Evolutionary conservation across 805 yeast genomes (phyloP).

Genomic region (Zygotorulaspora chibaensis): DNA sequence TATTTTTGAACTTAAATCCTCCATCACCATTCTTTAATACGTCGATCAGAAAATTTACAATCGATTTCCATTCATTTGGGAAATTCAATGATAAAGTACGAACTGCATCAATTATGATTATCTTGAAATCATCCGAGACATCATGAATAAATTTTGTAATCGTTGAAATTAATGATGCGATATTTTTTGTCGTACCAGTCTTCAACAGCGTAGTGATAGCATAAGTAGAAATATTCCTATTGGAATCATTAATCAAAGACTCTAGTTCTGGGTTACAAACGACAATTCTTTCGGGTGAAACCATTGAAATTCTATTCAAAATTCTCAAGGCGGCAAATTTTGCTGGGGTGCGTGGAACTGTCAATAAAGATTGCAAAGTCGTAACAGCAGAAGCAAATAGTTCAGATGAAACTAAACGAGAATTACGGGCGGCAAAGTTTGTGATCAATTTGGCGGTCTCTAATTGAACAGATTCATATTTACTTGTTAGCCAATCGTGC

Average conservation of each 20-base stretch:
- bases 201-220: constrained; percentile 94
- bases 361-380: constrained; percentile 68
- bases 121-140: constrained; percentile 91
- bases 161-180: constrained; percentile 82
- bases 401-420: constrained; percentile 54
- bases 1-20: constrained; percentile 75
- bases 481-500: constrained; percentile 67
- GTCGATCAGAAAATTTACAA: constrained; percentile 77
- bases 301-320: constrained; percentile 77
- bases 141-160: constrained; percentile 88
- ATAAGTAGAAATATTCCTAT: constrained; percentile 90
- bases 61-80: constrained; percentile 82
- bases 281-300: constrained; percentile 71
- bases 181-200: constrained; percentile 87
- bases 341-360: constrained; percentile 86
- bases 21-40: constrained; percentile 83
- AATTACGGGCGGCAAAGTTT: constrained; percentile 46
- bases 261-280: constrained; percentile 84
- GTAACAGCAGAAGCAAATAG: constrained; percentile 67
- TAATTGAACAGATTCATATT: constrained; percentile 82
- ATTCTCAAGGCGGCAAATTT: constrained; percentile 92
- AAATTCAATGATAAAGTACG: constrained; percentile 87
- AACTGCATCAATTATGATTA: constrained; percentile 92
- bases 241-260: constrained; percentile 77
- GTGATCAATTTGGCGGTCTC: constrained; percentile 72